phyloP scores from a whole-genome alignment of 192 early-diverging fungal species.

The Chytriomyces sp. region DNA sequence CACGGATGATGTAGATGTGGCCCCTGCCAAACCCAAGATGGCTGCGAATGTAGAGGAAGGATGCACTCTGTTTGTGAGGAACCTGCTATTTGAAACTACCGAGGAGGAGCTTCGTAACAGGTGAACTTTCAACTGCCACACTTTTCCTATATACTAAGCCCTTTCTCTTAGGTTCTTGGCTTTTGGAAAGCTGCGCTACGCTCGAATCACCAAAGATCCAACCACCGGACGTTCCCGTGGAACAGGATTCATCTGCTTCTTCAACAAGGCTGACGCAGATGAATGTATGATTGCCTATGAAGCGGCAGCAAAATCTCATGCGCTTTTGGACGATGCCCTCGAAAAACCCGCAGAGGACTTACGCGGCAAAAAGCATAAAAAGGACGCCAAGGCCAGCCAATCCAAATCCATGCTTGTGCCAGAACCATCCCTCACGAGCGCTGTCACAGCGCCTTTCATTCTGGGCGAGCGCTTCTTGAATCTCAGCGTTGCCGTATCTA shows the following conservation, averaged over 20 bases:
- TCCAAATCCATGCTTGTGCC: conserved; percentile 67
- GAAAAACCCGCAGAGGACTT: conserved; percentile 17
- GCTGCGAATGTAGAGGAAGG: conserved; percentile 34
- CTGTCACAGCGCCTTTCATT: conserved; percentile 63
- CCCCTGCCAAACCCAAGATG: conserved; percentile 25
- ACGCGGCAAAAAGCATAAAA: conserved; percentile 52
- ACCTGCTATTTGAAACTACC: conserved; percentile 88
- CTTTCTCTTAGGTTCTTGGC: conserved; percentile 56
- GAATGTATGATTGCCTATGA: conserved; percentile 74
- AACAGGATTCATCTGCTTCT: conserved; percentile 94
- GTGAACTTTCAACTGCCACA: conserved; percentile 48
- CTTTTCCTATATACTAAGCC: background rate
- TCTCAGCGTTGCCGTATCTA: conserved; percentile 77
- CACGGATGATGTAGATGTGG: conserved; percentile 29
- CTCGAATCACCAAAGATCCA: conserved; percentile 79
- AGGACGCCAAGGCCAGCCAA: conserved; percentile 48
- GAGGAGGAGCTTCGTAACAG: conserved; percentile 72
- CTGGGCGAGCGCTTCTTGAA: conserved; percentile 84
- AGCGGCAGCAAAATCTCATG: conserved; percentile 58
- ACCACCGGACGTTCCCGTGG: conserved; percentile 84
- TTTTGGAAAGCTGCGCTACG: conserved; percentile 80
- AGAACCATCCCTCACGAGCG: conserved; percentile 60
- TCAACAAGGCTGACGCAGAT: conserved; percentile 67
- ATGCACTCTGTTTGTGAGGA: conserved; percentile 89
- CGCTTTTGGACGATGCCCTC: conserved; percentile 33